Percentiles rank a stretch among this genome's conserved stretches.
These are phyloP conservation scores for Zasmidium citrigriseum DNA, from an alignment of 2,329 filamentous ascomycete genomes.

Conservation along the genomic window DNA sequence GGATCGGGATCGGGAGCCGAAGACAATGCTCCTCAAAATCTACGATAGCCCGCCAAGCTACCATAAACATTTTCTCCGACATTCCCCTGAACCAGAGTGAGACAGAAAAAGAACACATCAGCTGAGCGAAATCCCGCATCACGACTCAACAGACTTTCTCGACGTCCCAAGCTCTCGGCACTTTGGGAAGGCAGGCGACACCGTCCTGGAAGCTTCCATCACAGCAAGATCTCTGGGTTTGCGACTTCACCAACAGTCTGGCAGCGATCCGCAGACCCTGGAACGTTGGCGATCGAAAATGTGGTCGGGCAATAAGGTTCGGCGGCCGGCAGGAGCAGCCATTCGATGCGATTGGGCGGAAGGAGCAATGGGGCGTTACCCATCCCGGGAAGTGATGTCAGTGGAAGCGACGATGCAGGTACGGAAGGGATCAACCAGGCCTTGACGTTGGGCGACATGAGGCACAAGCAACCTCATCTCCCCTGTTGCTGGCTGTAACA, in stretches of 20 bases:
- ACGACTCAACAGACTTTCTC: not conserved
- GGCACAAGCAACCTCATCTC: too few relatives aligned
- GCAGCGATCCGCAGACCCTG: not conserved
- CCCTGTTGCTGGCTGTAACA: too few relatives aligned
- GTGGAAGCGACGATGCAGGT: not conserved
- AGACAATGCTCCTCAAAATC: too few relatives aligned
- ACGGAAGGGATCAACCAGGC: not conserved
- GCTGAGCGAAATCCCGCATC: too few relatives aligned
- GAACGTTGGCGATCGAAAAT: too few relatives aligned
- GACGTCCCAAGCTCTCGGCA: not conserved
- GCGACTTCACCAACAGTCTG: not conserved
- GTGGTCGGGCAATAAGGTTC: not conserved
- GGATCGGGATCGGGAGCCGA: too few relatives aligned
- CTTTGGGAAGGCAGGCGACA: not conserved
- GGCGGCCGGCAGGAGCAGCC: not conserved
- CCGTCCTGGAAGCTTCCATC: not conserved
- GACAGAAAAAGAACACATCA: too few relatives aligned
- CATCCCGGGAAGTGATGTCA: not conserved
- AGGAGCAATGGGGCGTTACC: too few relatives aligned
- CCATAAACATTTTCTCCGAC: too few relatives aligned
- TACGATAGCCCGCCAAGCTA: too few relatives aligned
- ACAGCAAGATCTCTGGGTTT: not conserved
- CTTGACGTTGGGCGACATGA: not conserved
- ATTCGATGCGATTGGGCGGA: not conserved
- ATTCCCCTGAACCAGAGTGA: too few relatives aligned